Evolutionary conservation across 2,329 filamentous ascomycete genomes (phyloP), one percentile per base, ranked within the genome.

Genomic region (Xylariaceae sp.): DNA sequence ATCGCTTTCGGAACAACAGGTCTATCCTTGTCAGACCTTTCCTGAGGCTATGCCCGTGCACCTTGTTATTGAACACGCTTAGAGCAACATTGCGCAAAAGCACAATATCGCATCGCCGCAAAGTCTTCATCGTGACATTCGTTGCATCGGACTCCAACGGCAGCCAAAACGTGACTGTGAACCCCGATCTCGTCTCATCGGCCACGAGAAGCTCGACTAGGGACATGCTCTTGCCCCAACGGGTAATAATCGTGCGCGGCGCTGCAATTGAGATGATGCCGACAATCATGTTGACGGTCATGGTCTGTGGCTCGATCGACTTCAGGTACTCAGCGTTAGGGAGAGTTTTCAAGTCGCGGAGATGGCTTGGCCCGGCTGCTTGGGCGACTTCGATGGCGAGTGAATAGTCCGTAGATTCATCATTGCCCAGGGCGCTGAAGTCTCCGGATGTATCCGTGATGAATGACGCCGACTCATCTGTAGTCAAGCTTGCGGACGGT

Each of bases 151-250:
- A 33, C 57, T 65, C 48, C 70, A 65, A 34, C 55, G 52, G 54
- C 2, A 95, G 70, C 92, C 92, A 97, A 63, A 95, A 89, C 3
- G 86, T 91, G 44, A 96, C 74, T 22, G 76, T 80, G 66, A 96
- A 95, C 2, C 85, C 86, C 0, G 87, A 80, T 52, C 76, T 80
- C 0, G 90, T 95, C 41, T 95, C 87, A 63, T 97, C 92, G 5
- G 87, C 91, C 1, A 96, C 81, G 1, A 91, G 71, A 2, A 93
- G 65, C 64, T 95, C 89, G 33, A 92, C 70, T 3, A 95, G 74
- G 5, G 86, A 78, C 41, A 84, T 74, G 6, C 73, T 71, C 10
- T 68, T 66, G 21, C 83, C 79, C 69, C 78, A 83, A 32, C 79
- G 75, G 0, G 90, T 88, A 22, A 72, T 77, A 17, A 95, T 80